Conservation (phyloP, 768 basidiomycete species). For the Exsudoporus frostii region DNA sequence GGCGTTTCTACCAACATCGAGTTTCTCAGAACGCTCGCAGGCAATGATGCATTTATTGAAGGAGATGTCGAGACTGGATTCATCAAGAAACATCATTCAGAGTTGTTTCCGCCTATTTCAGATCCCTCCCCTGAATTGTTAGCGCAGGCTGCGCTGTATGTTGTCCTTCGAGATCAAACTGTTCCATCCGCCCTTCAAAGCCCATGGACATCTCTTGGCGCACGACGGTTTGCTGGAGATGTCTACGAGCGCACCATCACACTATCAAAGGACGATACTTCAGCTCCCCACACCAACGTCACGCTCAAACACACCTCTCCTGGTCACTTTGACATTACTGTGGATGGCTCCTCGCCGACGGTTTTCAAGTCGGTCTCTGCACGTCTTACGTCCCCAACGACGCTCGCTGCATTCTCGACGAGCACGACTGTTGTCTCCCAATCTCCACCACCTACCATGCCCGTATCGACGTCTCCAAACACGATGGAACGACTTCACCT, state of each 20-base stretch:
- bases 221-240: slow-evolving; percentile 79
- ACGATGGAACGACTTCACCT: slow-evolving; percentile 76
- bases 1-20: slow-evolving; percentile 91
- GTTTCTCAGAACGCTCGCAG: slow-evolving; percentile 76
- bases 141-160: slow-evolving; percentile 77
- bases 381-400: slow-evolving; percentile 49
- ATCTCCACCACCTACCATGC: slow-evolving; percentile 48
- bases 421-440: slow-evolving; percentile 77
- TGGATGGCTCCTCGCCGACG: slow-evolving; percentile 30
- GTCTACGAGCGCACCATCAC: slow-evolving; percentile 57
- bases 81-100: slow-evolving; percentile 82
- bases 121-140: slow-evolving; percentile 61
- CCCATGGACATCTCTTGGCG: slow-evolving; percentile 69
- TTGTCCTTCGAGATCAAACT: slow-evolving; percentile 62
- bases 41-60: slow-evolving; percentile 70
- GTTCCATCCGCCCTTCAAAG: slow-evolving; percentile 33
- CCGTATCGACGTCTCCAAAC: slow-evolving; percentile 51
- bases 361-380: slow-evolving; percentile 55
- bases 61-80: slow-evolving; percentile 91
- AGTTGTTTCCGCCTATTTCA: slow-evolving; percentile 69
- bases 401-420: slow-evolving; percentile 46
- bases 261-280: slow-evolving; percentile 55
- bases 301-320: slow-evolving; percentile 41
- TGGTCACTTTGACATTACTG: slow-evolving; percentile 53
- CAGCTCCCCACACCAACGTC: slow-evolving; percentile 36